A percentile compares a stretch with the other conserved stretches of the same genome.
Evolutionary conservation across 805 yeast genomes (phyloP).

Genomic region (Saturnispora zaruensis): DNA sequence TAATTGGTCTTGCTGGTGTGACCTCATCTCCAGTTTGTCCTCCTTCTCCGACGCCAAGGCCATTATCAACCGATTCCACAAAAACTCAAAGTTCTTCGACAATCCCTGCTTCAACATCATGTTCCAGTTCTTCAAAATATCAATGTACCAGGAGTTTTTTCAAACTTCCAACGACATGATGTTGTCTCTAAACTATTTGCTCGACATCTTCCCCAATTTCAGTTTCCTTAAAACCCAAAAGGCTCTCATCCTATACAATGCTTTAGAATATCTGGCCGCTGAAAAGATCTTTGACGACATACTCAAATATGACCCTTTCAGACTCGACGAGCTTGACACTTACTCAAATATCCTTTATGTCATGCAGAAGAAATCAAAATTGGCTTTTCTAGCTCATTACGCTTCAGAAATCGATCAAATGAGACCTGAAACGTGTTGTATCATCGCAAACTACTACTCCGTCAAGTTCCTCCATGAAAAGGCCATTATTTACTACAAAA

Average conservation of each 20-base stretch:
- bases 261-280: constrained; percentile 76
- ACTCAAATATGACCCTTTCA: constrained; percentile 64
- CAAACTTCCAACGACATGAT: constrained; percentile 50
- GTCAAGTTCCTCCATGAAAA: constrained; percentile 89
- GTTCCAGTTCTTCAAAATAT: constrained; percentile 51
- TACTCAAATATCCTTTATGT: constrained; percentile 94
- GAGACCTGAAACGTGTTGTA: constrained; percentile 91
- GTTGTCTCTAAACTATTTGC: constrained; percentile 41
- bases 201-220: constrained; percentile 59
- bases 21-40: constrained; percentile 53
- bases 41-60: constrained; percentile 51
- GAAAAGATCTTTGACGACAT: constrained; percentile 73
- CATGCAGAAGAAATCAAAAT: constrained; percentile 78
- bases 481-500: constrained; percentile 84
- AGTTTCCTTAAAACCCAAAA: constrained; percentile 70
- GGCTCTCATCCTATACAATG: constrained; percentile 74
- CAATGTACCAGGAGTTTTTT: constrained; percentile 68
- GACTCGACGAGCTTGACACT: constrained; percentile 85
- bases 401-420: constrained; percentile 76
- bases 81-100: constrained; percentile 28
- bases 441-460: constrained; percentile 88
- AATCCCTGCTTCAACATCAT: constrained; percentile 23
- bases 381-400: constrained; percentile 79
- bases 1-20: constrained; percentile 94
- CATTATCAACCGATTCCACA: constrained; percentile 32